Conservation (phyloP, 2,329 filamentous ascomycete genomes). For the Curvularia sp. region DNA sequence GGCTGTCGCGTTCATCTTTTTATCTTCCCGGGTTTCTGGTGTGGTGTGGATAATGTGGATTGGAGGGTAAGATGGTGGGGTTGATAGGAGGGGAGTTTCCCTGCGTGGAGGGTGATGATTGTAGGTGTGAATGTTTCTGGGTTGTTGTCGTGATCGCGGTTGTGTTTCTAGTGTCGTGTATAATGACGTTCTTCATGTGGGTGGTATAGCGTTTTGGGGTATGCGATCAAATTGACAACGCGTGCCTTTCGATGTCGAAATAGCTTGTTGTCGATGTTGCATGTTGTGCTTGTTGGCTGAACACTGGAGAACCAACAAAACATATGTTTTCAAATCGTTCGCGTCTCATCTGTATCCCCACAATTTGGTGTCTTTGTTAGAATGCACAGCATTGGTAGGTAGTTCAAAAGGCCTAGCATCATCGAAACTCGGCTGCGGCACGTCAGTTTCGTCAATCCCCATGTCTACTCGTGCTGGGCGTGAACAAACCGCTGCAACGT, state of each 20-base stretch:
- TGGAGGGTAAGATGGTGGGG: no score
- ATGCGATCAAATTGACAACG: neutral
- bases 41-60: neutral
- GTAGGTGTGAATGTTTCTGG: neutral
- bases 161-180: no score
- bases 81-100: neutral
- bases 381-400: conserved; percentile 8
- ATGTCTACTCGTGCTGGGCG: no score
- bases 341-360: neutral
- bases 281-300: neutral
- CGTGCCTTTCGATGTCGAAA: neutral
- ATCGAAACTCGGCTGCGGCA: conserved; percentile 10
- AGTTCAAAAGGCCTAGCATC: conserved; percentile 19
- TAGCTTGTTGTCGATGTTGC: neutral
- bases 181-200: neutral
- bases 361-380: neutral
- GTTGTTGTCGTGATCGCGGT: neutral
- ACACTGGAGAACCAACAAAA: no score
- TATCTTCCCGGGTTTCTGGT: neutral
- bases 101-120: neutral
- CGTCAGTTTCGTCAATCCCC: neutral
- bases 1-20: conserved; percentile 1
- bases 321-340: neutral
- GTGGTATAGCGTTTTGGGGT: neutral
- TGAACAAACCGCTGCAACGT: conserved; percentile 10